Evolutionary conservation across 108 stramenopile species (phyloP), one percentile per base, ranked within the genome.

Genomic region (Schizochytrium sp.): DNA sequence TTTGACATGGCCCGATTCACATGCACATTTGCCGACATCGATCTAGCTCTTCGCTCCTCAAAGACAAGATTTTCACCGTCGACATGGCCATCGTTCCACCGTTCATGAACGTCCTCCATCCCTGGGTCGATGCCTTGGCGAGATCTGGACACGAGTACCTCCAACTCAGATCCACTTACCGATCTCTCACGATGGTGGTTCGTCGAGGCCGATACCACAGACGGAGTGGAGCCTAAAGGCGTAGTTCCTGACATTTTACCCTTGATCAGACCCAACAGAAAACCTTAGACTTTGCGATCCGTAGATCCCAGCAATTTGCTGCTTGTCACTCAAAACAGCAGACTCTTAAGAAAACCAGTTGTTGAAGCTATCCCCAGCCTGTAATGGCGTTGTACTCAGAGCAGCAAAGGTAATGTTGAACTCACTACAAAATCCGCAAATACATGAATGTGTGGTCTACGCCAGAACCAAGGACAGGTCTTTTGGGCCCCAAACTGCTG

Each of bases 21-120:
- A 69, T 38, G 40, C 64, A 69, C 10, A 44, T 69, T 69, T 7
- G 64, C 64, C 12, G 64, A 69, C 64, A 69, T 69, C 42, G 64
- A 69, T 44, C 64, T 38, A 38, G 64, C 64, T 38, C 64, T 38
- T 7, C 64, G 19, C 64, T 69, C 64, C 64, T 69, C 64, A 69
- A 69, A 69, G 64, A 38, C 64, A 44, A 8, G 10, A 7, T 7
- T 38, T 44, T 69, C 64, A 44, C 7, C 64, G 28, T 2, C 5
- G 64, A 10, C 64, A 69, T 44, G 28, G 28, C 28, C 28, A 28
- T 28, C 28, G 28, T 28, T 28, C 28, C 28, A 28, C 28, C 28
- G 28, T 28, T 28, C 28, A 28, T 28, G 28, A 28, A 28, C 28
- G 28, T 28, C 28, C 28, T 28, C 28, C 28, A 28, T 28, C 28